A percentile compares a stretch with the other conserved stretches of the same genome.
phyloP scores from a whole-genome alignment of 2,329 filamentous ascomycete genomes.

The Endoconidiophora laricicola region DNA sequence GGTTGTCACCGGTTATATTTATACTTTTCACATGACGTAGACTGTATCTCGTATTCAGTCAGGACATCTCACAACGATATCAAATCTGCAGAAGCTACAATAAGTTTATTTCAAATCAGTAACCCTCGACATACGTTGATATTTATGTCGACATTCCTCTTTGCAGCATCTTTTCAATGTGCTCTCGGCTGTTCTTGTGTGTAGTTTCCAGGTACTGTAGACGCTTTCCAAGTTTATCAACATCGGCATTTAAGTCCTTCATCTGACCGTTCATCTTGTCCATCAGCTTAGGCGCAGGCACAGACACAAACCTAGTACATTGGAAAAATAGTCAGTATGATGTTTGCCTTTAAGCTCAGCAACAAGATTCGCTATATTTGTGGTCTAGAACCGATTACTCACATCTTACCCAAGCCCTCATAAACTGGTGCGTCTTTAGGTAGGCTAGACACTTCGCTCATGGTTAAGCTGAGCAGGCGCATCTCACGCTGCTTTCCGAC shows the following conservation, averaged over 20 bases:
- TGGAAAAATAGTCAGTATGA: conserved; percentile 3
- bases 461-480: conserved; percentile 74
- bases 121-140: too few relatives aligned
- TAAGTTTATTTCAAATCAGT: too few relatives aligned
- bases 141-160: conserved; percentile 16
- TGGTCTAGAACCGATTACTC: conserved; percentile 20
- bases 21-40: too few relatives aligned
- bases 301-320: conserved; percentile 61
- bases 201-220: conserved; percentile 89
- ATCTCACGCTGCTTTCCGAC: conserved; percentile 73
- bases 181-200: conserved; percentile 80
- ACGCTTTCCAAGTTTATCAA: conserved; percentile 71
- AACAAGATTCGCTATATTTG: neutral
- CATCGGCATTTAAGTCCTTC: conserved; percentile 57
- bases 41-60: too few relatives aligned
- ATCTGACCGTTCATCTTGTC: conserved; percentile 61
- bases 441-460: conserved; percentile 63
- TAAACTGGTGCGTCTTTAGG: conserved; percentile 67
- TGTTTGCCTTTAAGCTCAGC: conserved; percentile 6
- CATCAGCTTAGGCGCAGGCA: conserved; percentile 56
- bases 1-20: too few relatives aligned
- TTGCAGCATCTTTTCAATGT: conserved; percentile 73
- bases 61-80: too few relatives aligned
- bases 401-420: conserved; percentile 97
- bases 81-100: too few relatives aligned